These are phyloP conservation scores for Peronospora belbahrii DNA, from an alignment of 352 stramenopile genomes.

Conservation along the genomic window DNA sequence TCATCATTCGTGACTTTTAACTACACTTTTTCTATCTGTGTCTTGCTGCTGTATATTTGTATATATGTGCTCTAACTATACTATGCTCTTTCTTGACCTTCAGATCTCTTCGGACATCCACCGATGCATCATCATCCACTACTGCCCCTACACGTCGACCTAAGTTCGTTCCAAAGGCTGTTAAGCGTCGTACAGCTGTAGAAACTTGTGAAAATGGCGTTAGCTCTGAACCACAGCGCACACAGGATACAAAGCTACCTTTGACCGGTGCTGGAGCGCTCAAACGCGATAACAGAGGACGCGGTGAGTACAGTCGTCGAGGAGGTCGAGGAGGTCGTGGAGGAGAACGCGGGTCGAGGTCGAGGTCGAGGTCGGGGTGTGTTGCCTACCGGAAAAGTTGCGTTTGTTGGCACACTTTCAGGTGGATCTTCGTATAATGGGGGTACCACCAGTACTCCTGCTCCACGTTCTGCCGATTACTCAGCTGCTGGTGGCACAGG, in stretches of 20 bases:
- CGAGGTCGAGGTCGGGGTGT: conserved; percentile 42
- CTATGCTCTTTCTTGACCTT: background rate
- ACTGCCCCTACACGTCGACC: conserved; percentile 38
- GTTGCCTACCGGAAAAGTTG: conserved; percentile 55
- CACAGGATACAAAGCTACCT: conserved; percentile 20
- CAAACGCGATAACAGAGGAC: conserved; percentile 26
- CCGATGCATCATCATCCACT: conserved; percentile 22
- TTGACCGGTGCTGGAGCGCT: conserved; percentile 12
- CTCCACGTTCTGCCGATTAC: conserved; percentile 39
- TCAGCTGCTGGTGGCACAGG: conserved; percentile 65
- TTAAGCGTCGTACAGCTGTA: conserved; percentile 37
- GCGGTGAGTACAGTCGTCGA: conserved; percentile 39
- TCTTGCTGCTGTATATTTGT: too few species aligned
- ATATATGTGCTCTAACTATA: background rate
- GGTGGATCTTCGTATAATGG: conserved; percentile 68
- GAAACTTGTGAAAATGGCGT: conserved; percentile 19
- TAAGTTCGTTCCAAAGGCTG: conserved; percentile 77
- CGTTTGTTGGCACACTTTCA: conserved; percentile 78
- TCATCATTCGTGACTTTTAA: background rate
- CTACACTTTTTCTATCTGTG: background rate
- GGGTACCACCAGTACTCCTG: conserved; percentile 21
- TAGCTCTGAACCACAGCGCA: background rate
- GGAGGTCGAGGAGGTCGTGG: conserved; percentile 34
- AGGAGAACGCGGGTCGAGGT: conserved; percentile 38
- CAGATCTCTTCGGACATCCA: conserved; percentile 53